phyloP scores from a whole-genome alignment of 306 rosid genomes.

The Lagenaria siceraria region DNA sequence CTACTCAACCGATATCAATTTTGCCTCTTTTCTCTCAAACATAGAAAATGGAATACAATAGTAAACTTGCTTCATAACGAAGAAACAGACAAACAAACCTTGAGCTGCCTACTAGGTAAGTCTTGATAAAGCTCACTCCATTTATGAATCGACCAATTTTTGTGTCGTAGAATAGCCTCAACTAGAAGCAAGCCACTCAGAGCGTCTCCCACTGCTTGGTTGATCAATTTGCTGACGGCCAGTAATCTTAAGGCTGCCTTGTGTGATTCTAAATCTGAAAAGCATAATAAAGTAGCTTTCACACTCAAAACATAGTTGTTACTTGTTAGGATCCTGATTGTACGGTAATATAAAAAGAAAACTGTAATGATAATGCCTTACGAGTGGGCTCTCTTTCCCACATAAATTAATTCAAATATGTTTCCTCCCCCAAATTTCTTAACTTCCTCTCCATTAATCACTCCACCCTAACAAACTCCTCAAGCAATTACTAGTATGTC shows the following conservation, averaged over 20 bases:
- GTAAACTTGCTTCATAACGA: background rate
- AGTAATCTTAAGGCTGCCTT: slow-evolving; percentile 67
- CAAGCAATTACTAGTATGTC: background rate
- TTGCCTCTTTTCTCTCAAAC: background rate
- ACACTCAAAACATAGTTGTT: background rate
- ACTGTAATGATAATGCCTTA: background rate
- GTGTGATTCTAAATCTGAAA: slow-evolving; percentile 51
- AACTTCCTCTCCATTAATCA: background rate
- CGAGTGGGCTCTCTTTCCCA: background rate
- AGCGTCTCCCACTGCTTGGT: slow-evolving; percentile 95
- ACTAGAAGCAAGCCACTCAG: slow-evolving; percentile 82
- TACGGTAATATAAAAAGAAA: background rate
- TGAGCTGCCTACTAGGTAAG: slow-evolving; percentile 89
- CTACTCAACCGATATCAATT: background rate
- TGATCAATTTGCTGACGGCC: slow-evolving; percentile 68
- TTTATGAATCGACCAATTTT: slow-evolving; percentile 63
- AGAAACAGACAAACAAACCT: slow-evolving; percentile 34
- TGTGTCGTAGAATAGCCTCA: slow-evolving; percentile 65
- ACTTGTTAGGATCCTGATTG: background rate
- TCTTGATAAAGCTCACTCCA: slow-evolving; percentile 85
- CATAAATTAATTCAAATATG: background rate
- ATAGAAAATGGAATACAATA: background rate
- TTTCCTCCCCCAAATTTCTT: background rate
- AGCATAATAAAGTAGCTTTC: slow-evolving; percentile 11
- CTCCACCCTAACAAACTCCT: background rate